Percentiles rank a stretch among this genome's conserved stretches.
Evolutionary conservation across 352 stramenopile genomes (phyloP).

Genomic region (Globisporangium cederbergense): DNA sequence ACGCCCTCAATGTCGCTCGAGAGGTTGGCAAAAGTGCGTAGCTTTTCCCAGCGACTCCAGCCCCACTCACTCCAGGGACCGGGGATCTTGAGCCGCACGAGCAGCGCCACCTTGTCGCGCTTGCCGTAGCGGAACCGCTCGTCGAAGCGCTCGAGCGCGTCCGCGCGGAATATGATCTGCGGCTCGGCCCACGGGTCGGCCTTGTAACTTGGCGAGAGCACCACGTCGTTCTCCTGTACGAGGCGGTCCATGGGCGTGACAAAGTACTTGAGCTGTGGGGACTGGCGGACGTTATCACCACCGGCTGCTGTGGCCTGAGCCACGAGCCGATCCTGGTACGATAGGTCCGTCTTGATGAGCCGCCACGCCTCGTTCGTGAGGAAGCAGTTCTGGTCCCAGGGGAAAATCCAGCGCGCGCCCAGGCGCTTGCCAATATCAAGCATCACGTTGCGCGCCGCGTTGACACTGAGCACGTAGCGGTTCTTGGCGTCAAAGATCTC

Average conservation of each 20-base stretch:
- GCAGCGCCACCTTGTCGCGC: conserved; percentile 45
- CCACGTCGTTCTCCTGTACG: conserved; percentile 37
- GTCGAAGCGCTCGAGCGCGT: conserved; percentile 47
- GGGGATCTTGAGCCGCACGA: conserved; percentile 37
- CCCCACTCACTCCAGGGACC: conserved; percentile 46
- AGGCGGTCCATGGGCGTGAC: conserved; percentile 51
- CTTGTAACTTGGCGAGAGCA: conserved; percentile 32
- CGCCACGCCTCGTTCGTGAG: conserved; percentile 37
- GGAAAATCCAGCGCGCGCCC: conserved; percentile 43
- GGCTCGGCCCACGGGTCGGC: conserved; percentile 46
- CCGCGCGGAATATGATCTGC: conserved; percentile 51
- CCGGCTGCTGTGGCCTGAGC: not conserved
- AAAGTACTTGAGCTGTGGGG: conserved; percentile 40
- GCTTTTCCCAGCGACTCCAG: conserved; percentile 40
- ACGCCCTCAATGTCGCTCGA: conserved; percentile 31
- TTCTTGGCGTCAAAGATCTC: conserved; percentile 50
- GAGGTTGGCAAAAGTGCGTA: conserved; percentile 33
- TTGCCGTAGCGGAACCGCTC: conserved; percentile 49
- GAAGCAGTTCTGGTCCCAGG: conserved; percentile 58
- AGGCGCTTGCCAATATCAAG: conserved; percentile 30
- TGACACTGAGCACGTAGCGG: conserved; percentile 48
- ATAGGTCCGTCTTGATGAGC: conserved; percentile 31
- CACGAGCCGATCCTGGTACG: conserved; percentile 10
- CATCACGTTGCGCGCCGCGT: conserved; percentile 46
- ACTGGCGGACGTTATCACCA: not conserved